Percentiles rank a stretch among this genome's conserved stretches.
Conservation (phyloP, 1,284 basidiomycete genomes). For the Ganoderma lucidum region DNA sequence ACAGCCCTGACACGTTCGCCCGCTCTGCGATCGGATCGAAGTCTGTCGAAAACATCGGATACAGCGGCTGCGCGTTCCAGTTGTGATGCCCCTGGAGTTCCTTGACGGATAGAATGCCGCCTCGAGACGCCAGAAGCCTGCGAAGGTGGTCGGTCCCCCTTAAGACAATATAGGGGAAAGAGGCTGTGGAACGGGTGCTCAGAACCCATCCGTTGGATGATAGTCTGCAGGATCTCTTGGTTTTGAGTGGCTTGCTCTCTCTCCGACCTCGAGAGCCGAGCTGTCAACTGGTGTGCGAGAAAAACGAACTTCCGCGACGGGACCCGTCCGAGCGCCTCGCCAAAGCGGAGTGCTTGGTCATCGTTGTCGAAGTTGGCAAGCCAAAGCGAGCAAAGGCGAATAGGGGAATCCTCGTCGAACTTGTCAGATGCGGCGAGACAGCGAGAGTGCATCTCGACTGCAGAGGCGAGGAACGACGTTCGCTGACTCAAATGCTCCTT, state of each 20-base stretch:
- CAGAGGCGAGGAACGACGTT: slow-evolving; percentile 73
- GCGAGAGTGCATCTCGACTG: slow-evolving; percentile 86
- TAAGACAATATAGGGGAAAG: slow-evolving; percentile 87
- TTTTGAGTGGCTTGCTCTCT: slow-evolving; percentile 48
- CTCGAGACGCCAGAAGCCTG: slow-evolving; percentile 35
- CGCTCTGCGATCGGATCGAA: slow-evolving; percentile 53
- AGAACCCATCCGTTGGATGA: slow-evolving; percentile 81
- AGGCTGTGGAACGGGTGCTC: slow-evolving; percentile 96
- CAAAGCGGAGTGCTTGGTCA: slow-evolving; percentile 61
- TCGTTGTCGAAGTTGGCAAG: slow-evolving; percentile 81
- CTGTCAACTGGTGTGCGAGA: slow-evolving; percentile 91
- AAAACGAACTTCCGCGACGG: slow-evolving; percentile 92
- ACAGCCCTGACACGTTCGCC: slow-evolving; percentile 62
- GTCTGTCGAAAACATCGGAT: slow-evolving; percentile 67
- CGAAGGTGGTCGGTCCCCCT: slow-evolving; percentile 26
- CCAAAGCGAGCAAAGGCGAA: slow-evolving; percentile 92
- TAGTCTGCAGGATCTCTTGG: slow-evolving; percentile 69
- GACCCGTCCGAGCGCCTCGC: slow-evolving; percentile 62
- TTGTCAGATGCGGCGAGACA: slow-evolving; percentile 75
- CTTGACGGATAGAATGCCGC: slow-evolving; percentile 52
- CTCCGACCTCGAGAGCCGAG: slow-evolving; percentile 68
- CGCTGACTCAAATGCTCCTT: slow-evolving; percentile 66
- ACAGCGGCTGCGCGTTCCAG: slow-evolving; percentile 75
- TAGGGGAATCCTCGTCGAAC: slow-evolving; percentile 81
- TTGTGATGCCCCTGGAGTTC: slow-evolving; percentile 49